Conservation (phyloP, 179 eudicot species). For the Gypsophila paniculata region DNA sequence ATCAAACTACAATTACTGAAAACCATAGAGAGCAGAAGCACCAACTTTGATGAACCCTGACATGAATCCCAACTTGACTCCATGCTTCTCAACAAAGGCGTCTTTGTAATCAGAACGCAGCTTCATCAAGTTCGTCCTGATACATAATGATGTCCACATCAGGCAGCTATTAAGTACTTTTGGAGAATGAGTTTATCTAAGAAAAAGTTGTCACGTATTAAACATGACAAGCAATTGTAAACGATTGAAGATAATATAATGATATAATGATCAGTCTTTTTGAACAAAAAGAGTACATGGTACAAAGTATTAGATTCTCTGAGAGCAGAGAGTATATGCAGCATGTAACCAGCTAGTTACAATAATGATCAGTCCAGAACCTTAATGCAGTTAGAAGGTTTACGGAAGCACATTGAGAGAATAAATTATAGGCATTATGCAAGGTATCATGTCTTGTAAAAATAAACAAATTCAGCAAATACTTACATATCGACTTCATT, state of each 20-base stretch:
- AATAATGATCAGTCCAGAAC: neutral
- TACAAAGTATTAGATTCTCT: no score
- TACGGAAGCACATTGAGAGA: neutral
- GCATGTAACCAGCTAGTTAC: no score
- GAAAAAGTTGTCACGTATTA: neutral
- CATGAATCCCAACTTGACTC: constrained; percentile 95
- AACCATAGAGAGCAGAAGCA: constrained; percentile 6
- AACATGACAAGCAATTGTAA: neutral
- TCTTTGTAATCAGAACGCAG: constrained; percentile 97
- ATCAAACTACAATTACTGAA: neutral
- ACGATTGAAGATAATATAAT: no score
- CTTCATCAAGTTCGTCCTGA: constrained; percentile 97
- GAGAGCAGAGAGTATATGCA: no score
- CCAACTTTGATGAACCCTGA: constrained; percentile 92
- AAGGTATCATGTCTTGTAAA: neutral
- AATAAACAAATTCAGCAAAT: neutral
- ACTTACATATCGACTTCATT: constrained; percentile 95
- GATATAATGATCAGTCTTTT: neutral
- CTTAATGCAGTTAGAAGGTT: neutral
- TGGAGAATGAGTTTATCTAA: neutral
- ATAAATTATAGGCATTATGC: neutral
- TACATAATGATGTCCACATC: constrained; percentile 14
- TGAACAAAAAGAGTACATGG: neutral
- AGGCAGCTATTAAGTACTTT: constrained; percentile 9
- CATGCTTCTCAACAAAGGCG: constrained; percentile 90